These are phyloP conservation scores for Centella asiatica DNA, from an alignment of 129 eudicot genomes.

Conservation along the genomic window DNA sequence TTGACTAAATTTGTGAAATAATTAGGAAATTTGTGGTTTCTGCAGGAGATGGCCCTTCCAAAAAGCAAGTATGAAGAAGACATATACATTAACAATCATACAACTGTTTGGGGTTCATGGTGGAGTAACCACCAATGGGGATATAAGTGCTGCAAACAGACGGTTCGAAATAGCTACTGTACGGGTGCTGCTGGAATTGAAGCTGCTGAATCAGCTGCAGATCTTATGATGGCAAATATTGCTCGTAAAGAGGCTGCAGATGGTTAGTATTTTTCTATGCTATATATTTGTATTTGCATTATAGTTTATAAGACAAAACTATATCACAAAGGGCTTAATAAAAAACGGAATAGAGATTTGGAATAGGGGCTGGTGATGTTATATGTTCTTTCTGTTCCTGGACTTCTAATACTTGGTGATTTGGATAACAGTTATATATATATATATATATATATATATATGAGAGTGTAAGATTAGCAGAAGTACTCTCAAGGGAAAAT, in stretches of 20 bases:
- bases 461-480: too few species aligned
- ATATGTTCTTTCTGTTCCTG: too few species aligned
- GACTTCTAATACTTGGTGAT: too few species aligned
- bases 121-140: slow-evolving; percentile 94
- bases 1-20: too few species aligned
- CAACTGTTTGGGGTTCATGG: slow-evolving; percentile 87
- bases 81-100: slow-evolving; percentile 67
- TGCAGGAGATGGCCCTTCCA: slow-evolving; percentile 69
- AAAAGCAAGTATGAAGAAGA: slow-evolving; percentile 95
- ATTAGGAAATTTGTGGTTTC: not conserved
- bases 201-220: slow-evolving; percentile 86
- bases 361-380: too few species aligned
- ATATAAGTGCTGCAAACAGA: slow-evolving; percentile 71
- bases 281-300: not conserved
- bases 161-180: slow-evolving; percentile 77
- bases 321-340: too few species aligned
- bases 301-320: too few species aligned
- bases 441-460: too few species aligned
- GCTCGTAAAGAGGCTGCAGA: slow-evolving; percentile 79
- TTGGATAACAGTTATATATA: too few species aligned
- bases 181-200: slow-evolving; percentile 93
- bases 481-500: too few species aligned
- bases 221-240: slow-evolving; percentile 85
- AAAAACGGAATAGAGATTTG: too few species aligned
- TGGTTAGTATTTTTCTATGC: slow-evolving; percentile 22